Conservation (phyloP, 2,329 filamentous ascomycete genomes). For the Furcasterigmium sp. region DNA sequence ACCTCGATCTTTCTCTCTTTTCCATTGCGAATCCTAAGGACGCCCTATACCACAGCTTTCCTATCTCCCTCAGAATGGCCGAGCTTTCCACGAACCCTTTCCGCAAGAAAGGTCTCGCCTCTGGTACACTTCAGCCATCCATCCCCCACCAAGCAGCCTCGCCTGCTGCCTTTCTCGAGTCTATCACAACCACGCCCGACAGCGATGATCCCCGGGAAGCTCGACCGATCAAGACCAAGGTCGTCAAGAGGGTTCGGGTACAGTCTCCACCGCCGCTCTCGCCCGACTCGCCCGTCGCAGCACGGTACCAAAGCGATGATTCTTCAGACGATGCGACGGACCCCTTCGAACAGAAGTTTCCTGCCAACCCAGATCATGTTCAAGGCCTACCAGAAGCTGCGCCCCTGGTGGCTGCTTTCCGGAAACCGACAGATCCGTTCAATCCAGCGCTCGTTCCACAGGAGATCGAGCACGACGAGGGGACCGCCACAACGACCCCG, state of each 20-base stretch:
- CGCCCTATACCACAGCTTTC: neutral
- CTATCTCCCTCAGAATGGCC: slow-evolving; percentile 22
- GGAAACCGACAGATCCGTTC: slow-evolving; percentile 46
- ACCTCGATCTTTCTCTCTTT: neutral
- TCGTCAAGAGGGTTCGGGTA: slow-evolving; percentile 63
- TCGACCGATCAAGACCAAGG: slow-evolving; percentile 31
- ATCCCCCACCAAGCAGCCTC: slow-evolving; percentile 17
- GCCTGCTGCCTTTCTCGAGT: slow-evolving; percentile 19
- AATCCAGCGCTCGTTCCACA: slow-evolving; percentile 31
- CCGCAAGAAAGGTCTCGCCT: slow-evolving; percentile 33
- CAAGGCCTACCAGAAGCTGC: slow-evolving; percentile 8
- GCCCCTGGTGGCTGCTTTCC: slow-evolving; percentile 12
- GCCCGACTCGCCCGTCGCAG: slow-evolving; percentile 19
- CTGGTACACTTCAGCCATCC: slow-evolving; percentile 6
- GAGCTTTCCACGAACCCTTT: slow-evolving; percentile 46
- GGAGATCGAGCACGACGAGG: slow-evolving; percentile 37
- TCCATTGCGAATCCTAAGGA: slow-evolving; percentile 2
- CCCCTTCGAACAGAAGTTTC: slow-evolving; percentile 9
- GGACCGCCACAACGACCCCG: slow-evolving; percentile 16
- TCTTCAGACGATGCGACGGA: slow-evolving; percentile 21
- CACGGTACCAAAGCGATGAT: slow-evolving; percentile 18
- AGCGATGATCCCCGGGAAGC: slow-evolving; percentile 13
- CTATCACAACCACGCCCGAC: slow-evolving; percentile 16
- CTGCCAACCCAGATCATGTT: slow-evolving; percentile 7
- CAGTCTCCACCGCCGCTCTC: slow-evolving; percentile 58